A percentile compares a stretch with the other conserved stretches of the same genome.
Evolutionary conservation across 2,329 filamentous ascomycete genomes (phyloP).

Genomic region (Myotisia sp.): DNA sequence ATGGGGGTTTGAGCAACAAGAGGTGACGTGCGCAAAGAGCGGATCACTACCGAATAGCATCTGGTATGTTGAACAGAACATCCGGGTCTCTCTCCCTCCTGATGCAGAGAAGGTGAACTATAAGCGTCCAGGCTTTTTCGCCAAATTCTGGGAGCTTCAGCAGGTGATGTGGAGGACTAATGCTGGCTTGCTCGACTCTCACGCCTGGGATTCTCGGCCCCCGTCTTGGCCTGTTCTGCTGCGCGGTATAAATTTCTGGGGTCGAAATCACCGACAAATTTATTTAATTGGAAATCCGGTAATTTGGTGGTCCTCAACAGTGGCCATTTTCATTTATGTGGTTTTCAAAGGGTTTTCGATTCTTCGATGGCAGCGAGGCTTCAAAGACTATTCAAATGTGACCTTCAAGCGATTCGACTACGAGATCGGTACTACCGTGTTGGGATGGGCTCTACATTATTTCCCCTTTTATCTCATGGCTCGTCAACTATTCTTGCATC

Average conservation of each 20-base stretch:
- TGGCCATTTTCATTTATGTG: constrained; percentile 61
- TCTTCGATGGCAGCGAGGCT: constrained; percentile 89
- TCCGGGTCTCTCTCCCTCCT: constrained; percentile 60
- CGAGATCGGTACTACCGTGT: constrained; percentile 75
- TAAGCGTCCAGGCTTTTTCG: constrained; percentile 81
- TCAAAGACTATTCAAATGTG: constrained; percentile 63
- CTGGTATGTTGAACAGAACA: constrained; percentile 91
- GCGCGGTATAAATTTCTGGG: constrained; percentile 99
- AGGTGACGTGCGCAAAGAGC: constrained; percentile 89
- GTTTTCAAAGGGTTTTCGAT: constrained; percentile 77
- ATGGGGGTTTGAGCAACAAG: constrained; percentile 96
- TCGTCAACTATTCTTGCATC: constrained; percentile 93
- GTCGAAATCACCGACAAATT: constrained; percentile 81
- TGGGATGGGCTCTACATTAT: constrained; percentile 96
- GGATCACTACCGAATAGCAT: constrained; percentile 90
- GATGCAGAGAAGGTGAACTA: constrained; percentile 93
- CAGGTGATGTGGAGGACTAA: constrained; percentile 99
- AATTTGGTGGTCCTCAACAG: constrained; percentile 83
- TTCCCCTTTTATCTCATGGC: constrained; percentile 99
- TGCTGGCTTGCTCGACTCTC: constrained; percentile 85
- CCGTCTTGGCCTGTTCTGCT: constrained; percentile 81
- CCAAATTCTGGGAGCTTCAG: constrained; percentile 95
- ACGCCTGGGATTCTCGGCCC: constrained; percentile 94
- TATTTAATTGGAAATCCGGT: constrained; percentile 92
- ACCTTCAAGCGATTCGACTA: constrained; percentile 97